Evolutionary conservation across 768 basidiomycete genomes (phyloP).

Genomic region (Phanerochaete carnosa): DNA sequence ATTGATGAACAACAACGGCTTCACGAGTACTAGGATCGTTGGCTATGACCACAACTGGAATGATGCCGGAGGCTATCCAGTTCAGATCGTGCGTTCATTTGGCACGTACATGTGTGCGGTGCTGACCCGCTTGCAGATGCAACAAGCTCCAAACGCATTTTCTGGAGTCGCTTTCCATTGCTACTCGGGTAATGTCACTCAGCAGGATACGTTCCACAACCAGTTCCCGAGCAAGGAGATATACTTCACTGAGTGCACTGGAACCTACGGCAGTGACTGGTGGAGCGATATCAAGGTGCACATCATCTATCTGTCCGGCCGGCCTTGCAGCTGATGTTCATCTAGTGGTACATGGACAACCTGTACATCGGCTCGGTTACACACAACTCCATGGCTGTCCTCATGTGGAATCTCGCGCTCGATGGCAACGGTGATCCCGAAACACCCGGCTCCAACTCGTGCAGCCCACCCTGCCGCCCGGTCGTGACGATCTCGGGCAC

Average conservation of each 20-base stretch:
- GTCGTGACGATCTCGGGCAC: conserved; percentile 63
- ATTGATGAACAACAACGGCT: conserved; percentile 60
- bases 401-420: conserved; percentile 69
- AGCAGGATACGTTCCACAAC: conserved; percentile 55
- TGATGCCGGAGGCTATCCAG: conserved; percentile 59
- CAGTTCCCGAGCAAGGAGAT: conserved; percentile 57
- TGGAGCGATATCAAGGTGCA: conserved; percentile 75
- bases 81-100: conserved; percentile 40
- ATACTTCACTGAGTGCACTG: conserved; percentile 61
- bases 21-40: conserved; percentile 56
- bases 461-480: conserved; percentile 61
- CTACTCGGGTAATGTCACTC: conserved; percentile 50
- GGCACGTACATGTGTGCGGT: neutral
- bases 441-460: conserved; percentile 62
- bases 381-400: conserved; percentile 41
- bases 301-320: neutral
- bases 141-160: conserved; percentile 51
- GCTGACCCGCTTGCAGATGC: conserved; percentile 37
- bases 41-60: conserved; percentile 79
- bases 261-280: conserved; percentile 67
- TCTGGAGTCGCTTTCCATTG: conserved; percentile 73
- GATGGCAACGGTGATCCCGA: conserved; percentile 62
- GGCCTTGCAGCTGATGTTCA: neutral
- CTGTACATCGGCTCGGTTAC: conserved; percentile 48
- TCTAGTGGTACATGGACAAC: conserved; percentile 68